Conservation (phyloP, 2,329 filamentous ascomycete species). For the Tolypocladium ophioglossoides region DNA sequence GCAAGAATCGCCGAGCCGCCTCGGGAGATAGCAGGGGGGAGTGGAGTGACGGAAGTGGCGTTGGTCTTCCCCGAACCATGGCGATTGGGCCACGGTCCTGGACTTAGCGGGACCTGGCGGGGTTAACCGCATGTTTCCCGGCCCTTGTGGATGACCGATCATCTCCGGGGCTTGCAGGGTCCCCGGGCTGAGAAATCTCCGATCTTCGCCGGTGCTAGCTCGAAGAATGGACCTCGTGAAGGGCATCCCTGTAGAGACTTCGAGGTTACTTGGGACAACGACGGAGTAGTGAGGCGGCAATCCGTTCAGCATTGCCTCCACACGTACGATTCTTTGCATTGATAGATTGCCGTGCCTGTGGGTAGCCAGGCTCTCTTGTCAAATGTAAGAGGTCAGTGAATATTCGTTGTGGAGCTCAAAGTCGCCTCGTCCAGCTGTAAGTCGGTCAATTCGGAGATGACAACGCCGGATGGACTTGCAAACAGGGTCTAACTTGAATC, state of each 20-base stretch:
- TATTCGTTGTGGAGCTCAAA: neutral
- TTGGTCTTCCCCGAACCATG: neutral
- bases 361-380: neutral
- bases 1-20: neutral
- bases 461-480: neutral
- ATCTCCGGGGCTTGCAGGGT: neutral
- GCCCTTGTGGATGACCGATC: neutral
- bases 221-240: no score
- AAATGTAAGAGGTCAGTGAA: neutral
- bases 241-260: no score
- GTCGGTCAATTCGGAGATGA: neutral
- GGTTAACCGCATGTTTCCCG: neutral
- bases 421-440: neutral
- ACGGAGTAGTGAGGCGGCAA: no score
- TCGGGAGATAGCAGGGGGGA: no score
- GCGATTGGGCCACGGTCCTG: neutral
- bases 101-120: neutral
- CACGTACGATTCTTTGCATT: neutral
- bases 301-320: no score
- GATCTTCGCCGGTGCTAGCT: neutral
- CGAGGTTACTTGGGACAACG: no score
- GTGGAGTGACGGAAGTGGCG: neutral
- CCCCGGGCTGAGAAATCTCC: neutral
- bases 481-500: neutral
- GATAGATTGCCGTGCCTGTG: neutral